Percentiles rank a stretch among this genome's conserved stretches.
phyloP scores from a whole-genome alignment of 108 stramenopile genomes.

The Discostella pseudostelligera region DNA sequence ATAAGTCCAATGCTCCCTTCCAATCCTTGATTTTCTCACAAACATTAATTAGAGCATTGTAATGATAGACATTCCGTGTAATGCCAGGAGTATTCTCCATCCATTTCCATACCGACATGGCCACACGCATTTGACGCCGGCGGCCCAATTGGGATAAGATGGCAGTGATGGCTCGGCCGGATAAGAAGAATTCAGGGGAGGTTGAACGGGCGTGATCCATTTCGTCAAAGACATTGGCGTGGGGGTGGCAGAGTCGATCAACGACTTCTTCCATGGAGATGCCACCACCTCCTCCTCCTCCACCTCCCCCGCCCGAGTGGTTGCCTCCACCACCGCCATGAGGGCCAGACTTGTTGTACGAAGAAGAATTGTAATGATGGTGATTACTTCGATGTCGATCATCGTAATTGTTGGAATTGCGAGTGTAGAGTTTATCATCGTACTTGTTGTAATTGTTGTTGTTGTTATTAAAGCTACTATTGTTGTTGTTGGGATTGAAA shows the following conservation, averaged over 20 bases:
- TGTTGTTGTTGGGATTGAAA: not conserved
- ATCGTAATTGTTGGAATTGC: conserved; percentile 9
- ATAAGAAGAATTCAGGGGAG: conserved; percentile 56
- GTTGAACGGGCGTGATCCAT: conserved; percentile 54
- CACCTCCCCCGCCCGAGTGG: not conserved
- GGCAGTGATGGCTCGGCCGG: conserved; percentile 74
- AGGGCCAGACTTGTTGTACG: too few species aligned
- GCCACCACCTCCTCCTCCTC: conserved; percentile 18
- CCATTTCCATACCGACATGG: conserved; percentile 74
- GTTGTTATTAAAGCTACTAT: not conserved
- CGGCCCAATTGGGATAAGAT: conserved; percentile 72
- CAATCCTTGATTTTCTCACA: conserved; percentile 79
- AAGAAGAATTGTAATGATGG: conserved; percentile 15
- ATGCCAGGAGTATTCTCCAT: conserved; percentile 57
- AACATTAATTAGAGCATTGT: conserved; percentile 80
- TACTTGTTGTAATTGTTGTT: conserved; percentile 41
- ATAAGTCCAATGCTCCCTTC: conserved; percentile 59
- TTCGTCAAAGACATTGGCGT: conserved; percentile 54
- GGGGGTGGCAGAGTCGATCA: conserved; percentile 56
- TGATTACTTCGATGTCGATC: conserved; percentile 8
- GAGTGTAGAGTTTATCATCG: conserved; percentile 42
- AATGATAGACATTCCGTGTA: conserved; percentile 68
- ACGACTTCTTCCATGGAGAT: conserved; percentile 60
- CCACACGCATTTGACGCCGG: conserved; percentile 62
- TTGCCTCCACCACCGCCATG: not conserved